These are phyloP conservation scores for Ogataea nonfermentans DNA, from an alignment of 805 yeast genomes.

Conservation along the genomic window DNA sequence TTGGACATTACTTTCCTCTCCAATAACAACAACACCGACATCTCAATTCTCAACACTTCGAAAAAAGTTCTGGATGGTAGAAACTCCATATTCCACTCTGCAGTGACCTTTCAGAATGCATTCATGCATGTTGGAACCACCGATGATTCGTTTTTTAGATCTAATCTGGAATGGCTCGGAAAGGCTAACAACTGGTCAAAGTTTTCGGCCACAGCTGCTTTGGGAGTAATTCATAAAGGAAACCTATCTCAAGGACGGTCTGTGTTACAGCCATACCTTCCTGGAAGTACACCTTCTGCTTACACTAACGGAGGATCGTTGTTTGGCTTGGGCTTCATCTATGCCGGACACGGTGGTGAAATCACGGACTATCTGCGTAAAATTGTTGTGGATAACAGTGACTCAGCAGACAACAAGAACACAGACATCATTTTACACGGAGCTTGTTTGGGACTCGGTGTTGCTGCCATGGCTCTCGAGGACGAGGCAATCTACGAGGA, in stretches of 20 bases:
- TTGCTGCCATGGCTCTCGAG: constrained; percentile 93
- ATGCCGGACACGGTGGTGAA: constrained; percentile 95
- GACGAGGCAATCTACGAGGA: constrained; percentile 74
- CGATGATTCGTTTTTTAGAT: constrained; percentile 86
- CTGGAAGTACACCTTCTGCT: constrained; percentile 74
- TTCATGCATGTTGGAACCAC: constrained; percentile 96
- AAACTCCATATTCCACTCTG: constrained; percentile 91
- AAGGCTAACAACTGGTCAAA: constrained; percentile 99
- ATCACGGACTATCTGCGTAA: constrained; percentile 74
- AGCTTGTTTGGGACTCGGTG: constrained; percentile 92
- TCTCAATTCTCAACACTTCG: constrained; percentile 74
- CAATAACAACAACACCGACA: constrained; percentile 85
- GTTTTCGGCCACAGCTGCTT: constrained; percentile 95
- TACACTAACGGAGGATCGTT: constrained; percentile 95
- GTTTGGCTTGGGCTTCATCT: constrained; percentile 88
- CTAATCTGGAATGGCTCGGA: constrained; percentile 92
- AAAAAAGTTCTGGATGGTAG: constrained; percentile 84
- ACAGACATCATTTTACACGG: constrained; percentile 89
- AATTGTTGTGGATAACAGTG: constrained; percentile 61
- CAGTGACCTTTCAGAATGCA: constrained; percentile 92
- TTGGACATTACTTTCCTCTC: constrained; percentile 82
- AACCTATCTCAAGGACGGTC: constrained; percentile 87
- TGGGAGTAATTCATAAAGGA: constrained; percentile 96
- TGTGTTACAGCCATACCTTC: constrained; percentile 86
- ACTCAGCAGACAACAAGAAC: constrained; percentile 43